Conservation (phyloP, 306 rosid species). For the Urtica urens region DNA sequence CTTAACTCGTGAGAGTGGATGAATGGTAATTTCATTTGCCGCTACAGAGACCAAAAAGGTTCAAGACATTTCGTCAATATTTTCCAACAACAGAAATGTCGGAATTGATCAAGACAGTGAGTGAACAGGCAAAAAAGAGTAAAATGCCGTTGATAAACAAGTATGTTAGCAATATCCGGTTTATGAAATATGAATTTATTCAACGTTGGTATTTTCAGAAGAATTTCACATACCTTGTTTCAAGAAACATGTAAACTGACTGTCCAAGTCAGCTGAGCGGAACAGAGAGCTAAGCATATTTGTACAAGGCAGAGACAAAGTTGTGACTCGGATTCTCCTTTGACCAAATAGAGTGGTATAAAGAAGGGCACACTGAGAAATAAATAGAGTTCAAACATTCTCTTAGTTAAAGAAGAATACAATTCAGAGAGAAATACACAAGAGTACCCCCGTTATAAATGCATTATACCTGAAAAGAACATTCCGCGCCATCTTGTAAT, state of each 20-base stretch:
- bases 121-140: neutral
- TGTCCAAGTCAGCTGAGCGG: constrained; percentile 96
- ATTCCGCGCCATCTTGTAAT: constrained; percentile 95
- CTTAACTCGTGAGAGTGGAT: constrained; percentile 64
- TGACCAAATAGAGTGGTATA: constrained; percentile 92
- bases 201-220: neutral
- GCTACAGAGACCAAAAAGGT: constrained; percentile 36
- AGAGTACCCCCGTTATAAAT: constrained; percentile 11
- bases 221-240: constrained; percentile 64
- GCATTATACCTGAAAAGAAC: constrained; percentile 77
- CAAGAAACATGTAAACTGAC: constrained; percentile 91
- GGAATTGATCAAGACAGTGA: too few relatives aligned
- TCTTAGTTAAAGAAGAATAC: constrained; percentile 3
- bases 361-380: constrained; percentile 78
- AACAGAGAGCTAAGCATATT: constrained; percentile 90
- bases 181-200: too few relatives aligned
- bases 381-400: neutral
- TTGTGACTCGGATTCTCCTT: constrained; percentile 84
- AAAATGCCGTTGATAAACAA: constrained; percentile 7
- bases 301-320: constrained; percentile 87
- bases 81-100: too few relatives aligned
- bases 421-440: neutral
- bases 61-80: too few relatives aligned
- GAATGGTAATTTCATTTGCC: constrained; percentile 69
- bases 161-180: too few relatives aligned